These are phyloP conservation scores for Metarhizium brunneum DNA, from an alignment of 2,329 filamentous ascomycete species.

Conservation along the genomic window DNA sequence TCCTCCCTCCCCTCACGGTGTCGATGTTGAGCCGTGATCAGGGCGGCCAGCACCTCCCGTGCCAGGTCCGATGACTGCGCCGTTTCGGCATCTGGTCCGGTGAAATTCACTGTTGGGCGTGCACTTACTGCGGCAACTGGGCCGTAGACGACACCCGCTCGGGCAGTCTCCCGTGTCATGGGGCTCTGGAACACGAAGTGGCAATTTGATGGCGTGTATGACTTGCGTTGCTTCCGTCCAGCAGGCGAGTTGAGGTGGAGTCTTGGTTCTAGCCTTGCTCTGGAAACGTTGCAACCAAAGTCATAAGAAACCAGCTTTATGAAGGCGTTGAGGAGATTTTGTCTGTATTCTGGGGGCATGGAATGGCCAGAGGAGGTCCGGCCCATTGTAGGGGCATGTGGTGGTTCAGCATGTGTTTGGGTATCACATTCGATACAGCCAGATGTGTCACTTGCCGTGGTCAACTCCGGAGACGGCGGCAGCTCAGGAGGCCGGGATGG, in stretches of 20 bases:
- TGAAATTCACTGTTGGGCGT: constrained; percentile 45
- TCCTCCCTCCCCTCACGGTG: constrained; percentile 48
- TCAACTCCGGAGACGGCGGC: constrained; percentile 23
- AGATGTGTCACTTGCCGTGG: constrained; percentile 13
- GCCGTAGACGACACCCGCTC: constrained; percentile 50
- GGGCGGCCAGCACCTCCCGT: constrained; percentile 49
- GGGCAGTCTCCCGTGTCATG: constrained; percentile 48
- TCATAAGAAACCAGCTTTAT: constrained; percentile 57
- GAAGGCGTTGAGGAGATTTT: constrained; percentile 48
- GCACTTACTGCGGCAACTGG: constrained; percentile 52
- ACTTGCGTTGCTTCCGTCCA: constrained; percentile 26
- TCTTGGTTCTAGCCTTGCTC: constrained; percentile 48
- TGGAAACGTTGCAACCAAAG: constrained; percentile 52
- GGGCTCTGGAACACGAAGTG: constrained; percentile 53
- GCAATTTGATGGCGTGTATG: constrained; percentile 50
- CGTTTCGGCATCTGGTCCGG: constrained; percentile 28
- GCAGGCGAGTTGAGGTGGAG: constrained; percentile 40
- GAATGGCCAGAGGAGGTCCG: constrained; percentile 42
- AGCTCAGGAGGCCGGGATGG: constrained; percentile 31
- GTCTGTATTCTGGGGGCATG: constrained; percentile 50
- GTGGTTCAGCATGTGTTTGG: constrained; percentile 6
- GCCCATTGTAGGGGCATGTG: constrained; percentile 7
- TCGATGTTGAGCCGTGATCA: constrained; percentile 56
- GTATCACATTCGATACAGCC: constrained; percentile 3
- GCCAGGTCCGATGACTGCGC: constrained; percentile 56